phyloP scores from a whole-genome alignment of 495 filamentous ascomycete genomes.

The Bryoglossum gracile region DNA sequence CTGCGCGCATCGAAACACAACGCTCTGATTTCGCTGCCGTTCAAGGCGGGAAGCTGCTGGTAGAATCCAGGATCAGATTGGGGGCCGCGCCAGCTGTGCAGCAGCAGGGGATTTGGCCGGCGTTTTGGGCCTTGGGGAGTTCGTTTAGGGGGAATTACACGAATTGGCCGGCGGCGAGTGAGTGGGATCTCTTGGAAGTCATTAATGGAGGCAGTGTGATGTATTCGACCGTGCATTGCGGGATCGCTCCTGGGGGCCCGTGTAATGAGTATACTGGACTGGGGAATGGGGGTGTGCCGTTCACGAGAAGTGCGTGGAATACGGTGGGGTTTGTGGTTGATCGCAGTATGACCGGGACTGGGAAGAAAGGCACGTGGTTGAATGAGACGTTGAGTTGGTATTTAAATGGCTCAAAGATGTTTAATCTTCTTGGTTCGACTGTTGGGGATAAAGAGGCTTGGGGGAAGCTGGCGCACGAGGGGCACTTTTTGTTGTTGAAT shows the following conservation, averaged over 20 bases:
- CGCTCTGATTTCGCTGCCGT: slow-evolving; percentile 17
- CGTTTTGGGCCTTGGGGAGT: slow-evolving; percentile 28
- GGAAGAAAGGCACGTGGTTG: neutral
- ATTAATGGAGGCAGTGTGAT: slow-evolving; percentile 16
- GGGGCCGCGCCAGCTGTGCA: slow-evolving; percentile 12
- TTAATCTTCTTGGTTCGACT: slow-evolving; percentile 20
- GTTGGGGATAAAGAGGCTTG: slow-evolving; percentile 21
- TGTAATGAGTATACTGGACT: slow-evolving; percentile 22
- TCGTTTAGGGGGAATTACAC: slow-evolving; percentile 16
- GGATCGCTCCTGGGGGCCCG: slow-evolving; percentile 9
- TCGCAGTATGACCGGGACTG: slow-evolving; percentile 5
- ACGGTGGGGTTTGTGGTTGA: slow-evolving; percentile 23
- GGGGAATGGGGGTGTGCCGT: slow-evolving; percentile 13
- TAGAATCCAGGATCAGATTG: slow-evolving; percentile 23
- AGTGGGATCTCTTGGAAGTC: slow-evolving; percentile 27
- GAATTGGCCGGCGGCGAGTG: slow-evolving; percentile 22
- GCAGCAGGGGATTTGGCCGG: slow-evolving; percentile 29
- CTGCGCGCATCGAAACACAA: slow-evolving; percentile 24
- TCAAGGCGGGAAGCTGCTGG: slow-evolving; percentile 18
- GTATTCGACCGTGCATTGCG: slow-evolving; percentile 23
- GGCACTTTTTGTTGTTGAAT: slow-evolving; percentile 26
- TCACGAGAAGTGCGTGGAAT: slow-evolving; percentile 20
- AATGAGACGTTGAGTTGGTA: slow-evolving; percentile 26
- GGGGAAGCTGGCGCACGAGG: slow-evolving; percentile 23
- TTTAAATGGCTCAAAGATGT: slow-evolving; percentile 22